Conservation (phyloP, 2,329 filamentous ascomycete species). For the Aspergillus flavus region DNA sequence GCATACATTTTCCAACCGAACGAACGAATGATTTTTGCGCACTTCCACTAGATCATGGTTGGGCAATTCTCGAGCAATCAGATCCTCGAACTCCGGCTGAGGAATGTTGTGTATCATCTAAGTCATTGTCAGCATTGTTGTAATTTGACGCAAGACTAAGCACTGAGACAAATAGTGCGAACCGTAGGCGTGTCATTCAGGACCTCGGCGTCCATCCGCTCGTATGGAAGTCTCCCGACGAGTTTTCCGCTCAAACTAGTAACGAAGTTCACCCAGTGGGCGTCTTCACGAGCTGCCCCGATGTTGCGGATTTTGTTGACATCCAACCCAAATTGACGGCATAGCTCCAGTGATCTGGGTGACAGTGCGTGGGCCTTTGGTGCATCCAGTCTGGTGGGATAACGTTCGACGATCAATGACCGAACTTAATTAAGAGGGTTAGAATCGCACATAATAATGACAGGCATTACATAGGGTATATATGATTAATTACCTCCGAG, state of each 20-base stretch:
- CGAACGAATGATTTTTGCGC: slow-evolving; percentile 31
- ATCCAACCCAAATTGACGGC: slow-evolving; percentile 30
- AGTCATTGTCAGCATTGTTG: slow-evolving; percentile 3
- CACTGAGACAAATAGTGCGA: not conserved
- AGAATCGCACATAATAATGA: not conserved
- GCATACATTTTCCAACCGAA: slow-evolving; percentile 37
- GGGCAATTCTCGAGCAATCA: slow-evolving; percentile 30
- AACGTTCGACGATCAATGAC: slow-evolving; percentile 32
- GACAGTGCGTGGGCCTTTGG: slow-evolving; percentile 35
- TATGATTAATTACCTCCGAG: slow-evolving; percentile 25
- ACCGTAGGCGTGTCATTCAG: slow-evolving; percentile 40
- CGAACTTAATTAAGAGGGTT: slow-evolving; percentile 20
- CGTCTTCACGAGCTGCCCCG: slow-evolving; percentile 30
- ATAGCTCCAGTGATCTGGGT: slow-evolving; percentile 32
- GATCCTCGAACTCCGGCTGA: slow-evolving; percentile 45
- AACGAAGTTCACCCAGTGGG: slow-evolving; percentile 46
- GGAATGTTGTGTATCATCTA: slow-evolving; percentile 50
- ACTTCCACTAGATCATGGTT: slow-evolving; percentile 20
- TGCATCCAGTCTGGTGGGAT: slow-evolving; percentile 27
- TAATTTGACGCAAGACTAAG: not conserved
- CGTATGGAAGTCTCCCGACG: slow-evolving; percentile 39
- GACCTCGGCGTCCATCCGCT: slow-evolving; percentile 30
- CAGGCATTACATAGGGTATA: not conserved
- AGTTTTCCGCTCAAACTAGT: slow-evolving; percentile 40
- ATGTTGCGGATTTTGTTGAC: slow-evolving; percentile 27